These are phyloP conservation scores for Termitomyces eurrhizus DNA, from an alignment of 768 basidiomycete species.

Conservation along the genomic window DNA sequence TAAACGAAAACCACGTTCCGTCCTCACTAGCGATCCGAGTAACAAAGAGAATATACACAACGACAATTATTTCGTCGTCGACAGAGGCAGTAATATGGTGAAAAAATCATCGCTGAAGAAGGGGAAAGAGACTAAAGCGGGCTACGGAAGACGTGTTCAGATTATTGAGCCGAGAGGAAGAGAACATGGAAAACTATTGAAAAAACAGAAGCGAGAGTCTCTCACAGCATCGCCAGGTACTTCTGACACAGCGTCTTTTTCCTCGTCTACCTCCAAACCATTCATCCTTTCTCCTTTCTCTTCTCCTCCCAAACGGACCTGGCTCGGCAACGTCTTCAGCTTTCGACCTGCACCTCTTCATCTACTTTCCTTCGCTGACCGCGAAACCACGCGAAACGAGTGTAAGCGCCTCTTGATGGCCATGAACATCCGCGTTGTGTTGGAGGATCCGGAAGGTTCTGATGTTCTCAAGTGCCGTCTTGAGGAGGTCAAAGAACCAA, in stretches of 20 bases:
- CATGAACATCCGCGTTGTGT: constrained; percentile 64
- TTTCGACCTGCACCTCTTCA: constrained; percentile 64
- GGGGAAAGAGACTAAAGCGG: constrained; percentile 27
- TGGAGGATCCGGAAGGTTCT: constrained; percentile 59
- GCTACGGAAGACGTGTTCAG: constrained; percentile 35
- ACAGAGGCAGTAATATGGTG: constrained; percentile 18
- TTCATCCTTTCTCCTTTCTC: constrained; percentile 33
- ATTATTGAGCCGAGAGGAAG: constrained; percentile 45
- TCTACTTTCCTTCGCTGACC: constrained; percentile 56
- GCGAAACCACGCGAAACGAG: constrained; percentile 65
- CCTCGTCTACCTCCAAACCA: constrained; percentile 33
- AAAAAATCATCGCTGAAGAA: constrained; percentile 46
- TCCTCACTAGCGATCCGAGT: constrained; percentile 17
- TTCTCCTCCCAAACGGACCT: constrained; percentile 56
- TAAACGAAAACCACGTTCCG: constrained; percentile 28
- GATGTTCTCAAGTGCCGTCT: constrained; percentile 75
- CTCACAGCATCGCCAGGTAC: constrained; percentile 36
- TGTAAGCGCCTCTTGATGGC: constrained; percentile 69
- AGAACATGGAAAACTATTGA: constrained; percentile 32
- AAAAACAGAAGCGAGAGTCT: constrained; percentile 15
- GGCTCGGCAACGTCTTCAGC: constrained; percentile 89
- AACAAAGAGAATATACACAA: constrained; percentile 59
- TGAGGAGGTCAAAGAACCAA: constrained; percentile 59
- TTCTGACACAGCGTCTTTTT: constrained; percentile 39
- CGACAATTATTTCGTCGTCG: constrained; percentile 15